phyloP scores from a whole-genome alignment of 495 filamentous ascomycete species.

The Penicillium coffeae region DNA sequence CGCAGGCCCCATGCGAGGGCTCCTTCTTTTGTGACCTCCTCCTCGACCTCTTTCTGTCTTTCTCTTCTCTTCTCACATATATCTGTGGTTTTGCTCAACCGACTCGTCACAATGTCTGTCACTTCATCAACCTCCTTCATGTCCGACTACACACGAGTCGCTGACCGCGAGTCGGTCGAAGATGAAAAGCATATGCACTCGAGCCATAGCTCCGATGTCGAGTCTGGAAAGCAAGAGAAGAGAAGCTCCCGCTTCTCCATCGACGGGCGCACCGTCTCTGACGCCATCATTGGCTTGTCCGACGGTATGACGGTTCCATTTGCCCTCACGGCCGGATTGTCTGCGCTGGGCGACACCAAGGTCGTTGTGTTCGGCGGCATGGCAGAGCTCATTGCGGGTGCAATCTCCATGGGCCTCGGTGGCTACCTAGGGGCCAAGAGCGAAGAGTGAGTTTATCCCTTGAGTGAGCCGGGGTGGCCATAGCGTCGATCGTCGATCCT shows the following conservation, averaged over 20 bases:
- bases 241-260: constrained; percentile 21
- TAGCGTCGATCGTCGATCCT: too few species aligned
- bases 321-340: constrained; percentile 55
- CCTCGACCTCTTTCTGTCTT: neutral
- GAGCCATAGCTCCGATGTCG: constrained; percentile 19
- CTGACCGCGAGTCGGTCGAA: constrained; percentile 29
- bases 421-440: constrained; percentile 66
- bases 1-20: constrained; percentile 14
- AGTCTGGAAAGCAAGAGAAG: constrained; percentile 13
- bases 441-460: constrained; percentile 48
- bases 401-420: constrained; percentile 57
- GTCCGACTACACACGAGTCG: constrained; percentile 35
- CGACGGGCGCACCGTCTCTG: constrained; percentile 52
- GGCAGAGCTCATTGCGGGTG: constrained; percentile 56
- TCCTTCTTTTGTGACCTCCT: constrained; percentile 1
- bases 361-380: constrained; percentile 57
- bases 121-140: constrained; percentile 35
- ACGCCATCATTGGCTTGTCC: constrained; percentile 58
- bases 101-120: constrained; percentile 29
- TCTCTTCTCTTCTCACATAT: neutral
- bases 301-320: constrained; percentile 61
- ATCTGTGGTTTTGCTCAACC: too few species aligned
- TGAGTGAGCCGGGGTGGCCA: neutral
- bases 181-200: constrained; percentile 31
- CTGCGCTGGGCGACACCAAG: constrained; percentile 49